Evolutionary conservation across 2,329 filamentous ascomycete genomes (phyloP), one percentile per base, ranked within the genome.

Genomic region (Colletotrichum camelliae): DNA sequence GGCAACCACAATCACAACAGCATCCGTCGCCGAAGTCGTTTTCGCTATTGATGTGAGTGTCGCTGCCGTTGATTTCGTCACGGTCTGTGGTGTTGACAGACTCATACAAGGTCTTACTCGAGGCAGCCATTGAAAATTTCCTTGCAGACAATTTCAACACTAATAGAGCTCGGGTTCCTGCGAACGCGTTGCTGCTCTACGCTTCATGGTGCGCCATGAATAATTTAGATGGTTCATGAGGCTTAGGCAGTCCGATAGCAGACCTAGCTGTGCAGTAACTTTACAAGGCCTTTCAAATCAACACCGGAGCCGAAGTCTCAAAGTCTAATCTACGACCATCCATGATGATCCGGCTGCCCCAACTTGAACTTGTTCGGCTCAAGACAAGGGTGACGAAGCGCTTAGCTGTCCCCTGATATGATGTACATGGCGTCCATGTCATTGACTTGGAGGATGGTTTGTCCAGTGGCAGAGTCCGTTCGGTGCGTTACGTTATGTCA

Each of bases 61-160:
- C 55, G 55, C 24, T 27, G 24, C 7, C 24, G 29, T 9, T 29
- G 55, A 58, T 58, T 0, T 29, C 55, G 55, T 18, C 55, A 13
- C 24, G 24, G 12, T 0, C 10, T 27, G 24, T 15, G 21, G 0
- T 16, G 0, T 58, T 9, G 12, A 58, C 24, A 9, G 55, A 5
- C 8, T 58, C 18, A 29, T 58, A 58, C 55, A 21, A 58, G 18
- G 4, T 58, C 55, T 58, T 58, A 24, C 24, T 21, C 24, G 27
- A 58, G 6, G 21, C 24, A 58, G 21, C 55, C 55, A 58, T 58
- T 0, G 24, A 18, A 29, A 6, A 3, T 5, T 29, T 18, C 27
- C 13, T 58, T 21, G 12, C 7, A 10, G 10, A 5, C 1, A 5
- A 29, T 18, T 29, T 16, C 7, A 0, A 18, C 6, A 4, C 1